phyloP scores from a whole-genome alignment of 208 protist genomes.

The Porcisia hertigi region DNA sequence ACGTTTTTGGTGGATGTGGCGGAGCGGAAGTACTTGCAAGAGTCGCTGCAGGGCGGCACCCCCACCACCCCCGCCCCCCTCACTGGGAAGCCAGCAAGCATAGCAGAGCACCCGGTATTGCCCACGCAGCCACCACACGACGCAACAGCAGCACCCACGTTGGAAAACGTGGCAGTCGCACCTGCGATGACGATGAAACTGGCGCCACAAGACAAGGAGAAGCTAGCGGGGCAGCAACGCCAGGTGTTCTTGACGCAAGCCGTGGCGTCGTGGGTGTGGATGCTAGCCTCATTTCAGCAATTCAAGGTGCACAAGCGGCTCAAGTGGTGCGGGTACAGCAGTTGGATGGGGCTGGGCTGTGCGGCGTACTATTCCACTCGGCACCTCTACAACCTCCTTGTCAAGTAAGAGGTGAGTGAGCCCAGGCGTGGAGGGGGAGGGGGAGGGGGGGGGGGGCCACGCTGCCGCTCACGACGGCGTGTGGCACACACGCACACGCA shows the following conservation, averaged over 20 bases:
- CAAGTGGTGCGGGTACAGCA: constrained; percentile 85
- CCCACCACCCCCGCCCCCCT: not conserved
- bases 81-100: not conserved
- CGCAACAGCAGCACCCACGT: not conserved
- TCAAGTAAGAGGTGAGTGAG: constrained; percentile 12
- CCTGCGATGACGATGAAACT: not conserved
- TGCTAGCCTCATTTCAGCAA: constrained; percentile 79
- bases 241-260: constrained; percentile 64
- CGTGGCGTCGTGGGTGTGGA: constrained; percentile 82
- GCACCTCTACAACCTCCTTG: constrained; percentile 56
- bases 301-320: constrained; percentile 70
- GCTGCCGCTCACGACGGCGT: no score
- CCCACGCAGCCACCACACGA: not conserved
- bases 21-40: constrained; percentile 51
- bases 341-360: constrained; percentile 67
- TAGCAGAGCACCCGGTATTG: not conserved
- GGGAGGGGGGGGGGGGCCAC: no score
- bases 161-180: not conserved
- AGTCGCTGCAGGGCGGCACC: constrained; percentile 15
- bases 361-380: constrained; percentile 70
- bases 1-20: constrained; percentile 69
- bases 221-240: constrained; percentile 31
- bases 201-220: constrained; percentile 1
- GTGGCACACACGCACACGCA: not conserved
- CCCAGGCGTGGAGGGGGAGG: not conserved